Conservation (phyloP, 352 stramenopile species). For the Hyaloperonospora brassicae region DNA sequence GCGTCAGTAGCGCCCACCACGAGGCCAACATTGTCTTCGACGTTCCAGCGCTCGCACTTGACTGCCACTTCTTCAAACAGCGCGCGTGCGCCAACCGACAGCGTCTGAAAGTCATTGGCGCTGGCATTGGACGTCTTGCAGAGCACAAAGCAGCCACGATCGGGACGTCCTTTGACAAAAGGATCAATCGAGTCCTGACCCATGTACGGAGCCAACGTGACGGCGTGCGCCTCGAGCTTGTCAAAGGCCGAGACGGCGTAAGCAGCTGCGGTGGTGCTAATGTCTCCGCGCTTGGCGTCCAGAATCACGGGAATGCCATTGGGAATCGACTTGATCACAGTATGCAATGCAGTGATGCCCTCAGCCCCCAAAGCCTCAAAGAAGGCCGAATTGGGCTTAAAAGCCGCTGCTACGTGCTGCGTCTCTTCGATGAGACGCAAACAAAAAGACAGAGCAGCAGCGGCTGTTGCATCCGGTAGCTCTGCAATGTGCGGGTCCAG, state of each 20-base stretch:
- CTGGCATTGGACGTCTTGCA: constrained; percentile 99
- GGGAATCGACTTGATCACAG: constrained; percentile 87
- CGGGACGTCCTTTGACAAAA: constrained; percentile 88
- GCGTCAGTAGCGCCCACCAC: constrained; percentile 97
- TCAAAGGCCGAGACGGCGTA: constrained; percentile 94
- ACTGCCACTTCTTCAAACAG: constrained; percentile 89
- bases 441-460: constrained; percentile 92
- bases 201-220: constrained; percentile 98
- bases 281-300: constrained; percentile 98
- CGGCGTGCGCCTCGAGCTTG: constrained; percentile 87
- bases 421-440: constrained; percentile 93
- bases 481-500: constrained; percentile 92
- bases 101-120: constrained; percentile 93
- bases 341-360: constrained; percentile 84
- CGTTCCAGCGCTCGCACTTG: constrained; percentile 87
- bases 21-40: constrained; percentile 89
- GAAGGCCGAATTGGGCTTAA: constrained; percentile 99
- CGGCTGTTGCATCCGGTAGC: constrained; percentile 71
- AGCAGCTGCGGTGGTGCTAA: constrained; percentile 93
- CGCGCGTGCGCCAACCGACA: constrained; percentile 38
- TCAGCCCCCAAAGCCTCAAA: constrained; percentile 91
- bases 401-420: constrained; percentile 88
- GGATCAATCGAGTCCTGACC: constrained; percentile 95
- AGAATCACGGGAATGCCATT: constrained; percentile 93
- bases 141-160: constrained; percentile 93